Base-by-base conservation (phyloP, 306 rosid genomes). In the Cicer chorassanicum region DNA sequence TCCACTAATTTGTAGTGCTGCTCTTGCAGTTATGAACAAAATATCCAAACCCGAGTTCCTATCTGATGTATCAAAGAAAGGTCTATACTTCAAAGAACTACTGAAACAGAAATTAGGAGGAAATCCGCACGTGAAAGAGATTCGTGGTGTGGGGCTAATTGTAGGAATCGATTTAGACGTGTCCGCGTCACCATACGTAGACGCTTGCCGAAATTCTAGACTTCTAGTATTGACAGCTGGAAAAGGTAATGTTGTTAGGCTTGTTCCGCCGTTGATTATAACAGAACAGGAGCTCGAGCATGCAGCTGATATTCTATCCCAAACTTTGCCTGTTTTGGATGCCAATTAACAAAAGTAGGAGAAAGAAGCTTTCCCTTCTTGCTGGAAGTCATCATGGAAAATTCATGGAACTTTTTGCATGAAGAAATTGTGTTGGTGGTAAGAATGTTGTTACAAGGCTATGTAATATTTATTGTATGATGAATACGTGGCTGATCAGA, bases 221-320 rank as follows among this genome's bases (percentile, higher is more conserved):
- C 91, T 91, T 70, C 42, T 93, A 11, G 82, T 91, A 10, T 63
- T 93, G 78, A 91, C 96, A 16, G 98, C 97, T 43, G 96, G 98
- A 38, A 88, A 90, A 76, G 98, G 97, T 14, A 91, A 89, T 34
- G 86, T 93, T 14, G 87, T 91, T 46, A 85, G 98, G 86, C 64
- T 93, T 40, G 96, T 93, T n/a, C 98, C 98, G 5, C 97, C 98
- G 48, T 76, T 93, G 84, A 91, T 88, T 84, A 87, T 93, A 80
- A 77, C 91, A 3, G 91, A 89, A 80, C 84, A 87, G 70, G 98
- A 93, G 86, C 83, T 93, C 65, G 91, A 88, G 44, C 76, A 19
- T n/a, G 94, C 92, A 0, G 93, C 83, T 29, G 85, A 91, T 8
- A 85, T 91, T 78, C 56, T 93, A 70, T 64, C 6, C 78, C 83